Percentiles rank a stretch among this genome's conserved stretches.
Evolutionary conservation across 2,329 filamentous ascomycete genomes (phyloP).

Genomic region (Sarocladium strictum): DNA sequence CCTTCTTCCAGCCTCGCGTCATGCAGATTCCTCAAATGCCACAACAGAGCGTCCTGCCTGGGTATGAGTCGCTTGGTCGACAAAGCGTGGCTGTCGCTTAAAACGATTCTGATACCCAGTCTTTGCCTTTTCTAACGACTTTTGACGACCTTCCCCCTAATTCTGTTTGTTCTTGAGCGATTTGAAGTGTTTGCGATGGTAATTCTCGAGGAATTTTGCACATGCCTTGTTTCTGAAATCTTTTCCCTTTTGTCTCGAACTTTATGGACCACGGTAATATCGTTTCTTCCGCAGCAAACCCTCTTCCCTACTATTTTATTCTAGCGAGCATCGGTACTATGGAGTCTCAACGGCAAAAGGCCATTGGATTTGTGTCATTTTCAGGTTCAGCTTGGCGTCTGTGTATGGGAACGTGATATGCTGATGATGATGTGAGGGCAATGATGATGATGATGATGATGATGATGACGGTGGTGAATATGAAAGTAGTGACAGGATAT

Average conservation of each 20-base stretch:
- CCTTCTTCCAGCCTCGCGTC: conserved; percentile 35
- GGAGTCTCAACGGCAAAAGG: neutral
- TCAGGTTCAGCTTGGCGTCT: neutral
- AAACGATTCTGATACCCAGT: conserved; percentile 2
- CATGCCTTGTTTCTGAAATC: neutral
- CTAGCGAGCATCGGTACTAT: neutral
- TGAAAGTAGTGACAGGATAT: neutral
- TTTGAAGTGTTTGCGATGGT: neutral
- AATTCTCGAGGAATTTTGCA: neutral
- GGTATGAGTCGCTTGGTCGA: conserved; percentile 28
- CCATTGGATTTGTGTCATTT: neutral
- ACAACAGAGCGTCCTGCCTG: conserved; percentile 31
- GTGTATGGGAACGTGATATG: neutral
- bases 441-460: neutral
- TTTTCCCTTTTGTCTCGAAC: too few species aligned
- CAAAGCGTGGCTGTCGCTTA: conserved; percentile 21
- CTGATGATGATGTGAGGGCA: neutral
- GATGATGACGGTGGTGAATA: neutral
- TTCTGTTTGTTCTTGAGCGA: neutral
- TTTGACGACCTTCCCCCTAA: too few species aligned
- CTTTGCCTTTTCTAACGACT: neutral
- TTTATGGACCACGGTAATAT: too few species aligned
- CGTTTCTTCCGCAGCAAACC: too few species aligned
- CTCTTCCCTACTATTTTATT: neutral
- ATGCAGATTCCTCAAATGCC: conserved; percentile 27